phyloP scores from a whole-genome alignment of 495 filamentous ascomycete species.

The Aspergillus incahuasiensis region DNA sequence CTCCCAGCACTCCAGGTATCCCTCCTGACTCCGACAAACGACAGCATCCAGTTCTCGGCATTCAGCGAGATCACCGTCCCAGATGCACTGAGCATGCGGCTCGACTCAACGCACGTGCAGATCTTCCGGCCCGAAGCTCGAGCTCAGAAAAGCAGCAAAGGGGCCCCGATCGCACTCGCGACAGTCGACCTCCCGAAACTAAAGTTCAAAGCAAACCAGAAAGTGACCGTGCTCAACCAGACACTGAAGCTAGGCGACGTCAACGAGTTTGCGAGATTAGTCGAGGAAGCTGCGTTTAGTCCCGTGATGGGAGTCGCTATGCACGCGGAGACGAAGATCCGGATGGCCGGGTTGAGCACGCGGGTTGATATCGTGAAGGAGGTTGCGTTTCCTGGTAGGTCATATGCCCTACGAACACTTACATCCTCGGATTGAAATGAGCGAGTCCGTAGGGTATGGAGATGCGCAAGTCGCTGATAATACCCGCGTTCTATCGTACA shows the following conservation, averaged over 20 bases:
- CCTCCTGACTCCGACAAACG: conserved; percentile 7
- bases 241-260: neutral
- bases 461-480: too few relatives aligned
- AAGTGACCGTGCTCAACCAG: neutral
- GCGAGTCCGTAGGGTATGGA: too few relatives aligned
- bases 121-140: neutral
- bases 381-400: conserved; percentile 5
- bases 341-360: neutral
- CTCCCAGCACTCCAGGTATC: conserved; percentile 1
- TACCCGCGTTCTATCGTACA: too few relatives aligned
- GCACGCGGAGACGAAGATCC: neutral
- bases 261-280: neutral
- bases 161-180: neutral
- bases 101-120: conserved; percentile 1
- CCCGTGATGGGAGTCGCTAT: neutral
- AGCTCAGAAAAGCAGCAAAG: neutral
- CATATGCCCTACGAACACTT: neutral
- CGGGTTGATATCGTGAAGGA: neutral
- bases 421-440: too few relatives aligned
- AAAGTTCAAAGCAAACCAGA: neutral
- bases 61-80: conserved; percentile 6
- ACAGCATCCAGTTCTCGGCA: conserved; percentile 8
- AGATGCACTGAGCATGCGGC: neutral
- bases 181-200: neutral
- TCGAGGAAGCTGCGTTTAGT: conserved; percentile 6